Evolutionary conservation across 2,329 filamentous ascomycete genomes (phyloP).

Genomic region (Cladophialophora yegresii): DNA sequence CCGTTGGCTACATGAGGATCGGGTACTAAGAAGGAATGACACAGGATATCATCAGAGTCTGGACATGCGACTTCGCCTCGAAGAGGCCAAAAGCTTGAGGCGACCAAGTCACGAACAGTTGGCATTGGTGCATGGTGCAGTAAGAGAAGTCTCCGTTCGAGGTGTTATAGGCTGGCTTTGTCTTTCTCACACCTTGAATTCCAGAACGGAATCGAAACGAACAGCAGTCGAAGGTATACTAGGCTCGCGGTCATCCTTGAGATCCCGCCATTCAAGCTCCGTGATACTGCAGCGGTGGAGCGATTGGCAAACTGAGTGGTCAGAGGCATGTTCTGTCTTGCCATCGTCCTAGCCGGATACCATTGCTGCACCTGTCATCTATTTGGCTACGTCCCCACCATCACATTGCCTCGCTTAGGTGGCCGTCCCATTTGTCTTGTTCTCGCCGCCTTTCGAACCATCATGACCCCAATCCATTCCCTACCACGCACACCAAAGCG

Average conservation of each 20-base stretch:
- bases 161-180: background rate
- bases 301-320: background rate
- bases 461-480: slow-evolving; percentile 27
- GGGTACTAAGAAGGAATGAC: background rate
- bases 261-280: slow-evolving; percentile 3
- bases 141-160: background rate
- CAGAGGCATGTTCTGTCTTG: too few relatives aligned
- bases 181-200: background rate
- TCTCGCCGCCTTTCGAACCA: background rate
- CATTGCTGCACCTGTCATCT: background rate
- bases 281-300: background rate
- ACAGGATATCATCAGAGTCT: background rate
- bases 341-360: background rate
- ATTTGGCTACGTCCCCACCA: background rate
- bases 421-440: slow-evolving; percentile 4
- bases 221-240: background rate
- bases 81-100: slow-evolving; percentile 5
- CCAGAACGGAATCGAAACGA: slow-evolving; percentile 3
- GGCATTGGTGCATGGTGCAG: slow-evolving; percentile 9
- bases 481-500: background rate
- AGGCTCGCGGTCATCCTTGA: slow-evolving; percentile 1
- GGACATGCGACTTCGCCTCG: slow-evolving; percentile 1
- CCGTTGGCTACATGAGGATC: background rate
- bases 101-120: background rate
- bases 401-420: background rate